Evolutionary conservation across 495 filamentous ascomycete genomes (phyloP).

Genomic region (Pseudoneurospora amorphoporcata): DNA sequence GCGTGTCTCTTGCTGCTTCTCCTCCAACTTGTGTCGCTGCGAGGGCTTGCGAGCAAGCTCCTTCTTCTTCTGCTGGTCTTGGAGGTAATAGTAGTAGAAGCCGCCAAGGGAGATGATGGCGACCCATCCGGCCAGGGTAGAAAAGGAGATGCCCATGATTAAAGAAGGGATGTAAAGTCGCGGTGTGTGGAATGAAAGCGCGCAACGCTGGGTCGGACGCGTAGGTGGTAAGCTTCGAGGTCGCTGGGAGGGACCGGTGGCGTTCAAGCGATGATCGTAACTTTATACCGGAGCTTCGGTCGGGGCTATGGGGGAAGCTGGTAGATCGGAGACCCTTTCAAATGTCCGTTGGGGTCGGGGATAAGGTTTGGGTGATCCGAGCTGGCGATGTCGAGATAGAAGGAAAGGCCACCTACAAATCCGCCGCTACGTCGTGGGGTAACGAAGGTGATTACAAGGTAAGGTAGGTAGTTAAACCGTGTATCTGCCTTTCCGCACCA

Average conservation of each 20-base stretch:
- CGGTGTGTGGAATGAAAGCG: background rate
- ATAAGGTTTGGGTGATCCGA: background rate
- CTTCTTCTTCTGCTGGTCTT: conserved; percentile 10
- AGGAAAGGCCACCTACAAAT: background rate
- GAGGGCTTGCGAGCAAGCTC: conserved; percentile 3
- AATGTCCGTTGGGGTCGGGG: background rate
- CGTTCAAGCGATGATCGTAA: background rate
- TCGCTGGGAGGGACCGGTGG: background rate
- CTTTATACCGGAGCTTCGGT: background rate
- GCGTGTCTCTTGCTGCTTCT: conserved; percentile 26
- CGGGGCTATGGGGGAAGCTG: background rate
- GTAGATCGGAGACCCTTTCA: background rate
- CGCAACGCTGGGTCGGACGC: background rate
- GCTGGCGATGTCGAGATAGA: background rate
- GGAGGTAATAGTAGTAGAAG: conserved; percentile 10
- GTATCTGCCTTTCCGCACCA: background rate
- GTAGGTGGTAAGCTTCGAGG: background rate
- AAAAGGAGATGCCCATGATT: conserved; percentile 32
- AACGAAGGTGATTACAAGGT: background rate
- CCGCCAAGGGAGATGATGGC: conserved; percentile 44
- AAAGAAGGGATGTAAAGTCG: background rate
- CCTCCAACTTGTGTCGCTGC: conserved; percentile 22
- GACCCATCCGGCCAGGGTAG: conserved; percentile 45
- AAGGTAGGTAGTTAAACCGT: background rate
- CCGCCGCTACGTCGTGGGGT: background rate